A percentile compares a stretch with the other conserved stretches of the same genome.
These are phyloP conservation scores for Aspergillus heteromorphus DNA, from an alignment of 495 filamentous ascomycete genomes.

Conservation along the genomic window DNA sequence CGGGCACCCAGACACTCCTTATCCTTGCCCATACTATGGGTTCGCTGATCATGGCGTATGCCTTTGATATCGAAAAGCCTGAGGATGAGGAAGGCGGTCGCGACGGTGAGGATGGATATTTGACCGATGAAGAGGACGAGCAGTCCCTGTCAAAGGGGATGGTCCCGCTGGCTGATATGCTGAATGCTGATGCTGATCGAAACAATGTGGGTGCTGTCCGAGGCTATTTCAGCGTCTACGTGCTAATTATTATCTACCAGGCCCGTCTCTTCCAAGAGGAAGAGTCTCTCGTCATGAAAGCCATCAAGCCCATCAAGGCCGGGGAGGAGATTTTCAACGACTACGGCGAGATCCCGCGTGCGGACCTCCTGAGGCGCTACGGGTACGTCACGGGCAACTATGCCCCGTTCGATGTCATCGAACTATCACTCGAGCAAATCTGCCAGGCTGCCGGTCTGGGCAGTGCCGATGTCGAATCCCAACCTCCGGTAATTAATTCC, in stretches of 20 bases:
- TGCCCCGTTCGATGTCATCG: constrained; percentile 72
- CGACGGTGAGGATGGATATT: constrained; percentile 54
- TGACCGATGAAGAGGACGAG: constrained; percentile 65
- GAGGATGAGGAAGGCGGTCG: constrained; percentile 51
- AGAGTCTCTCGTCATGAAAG: constrained; percentile 57
- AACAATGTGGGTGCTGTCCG: constrained; percentile 55
- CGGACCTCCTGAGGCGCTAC: constrained; percentile 80
- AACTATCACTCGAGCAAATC: constrained; percentile 58
- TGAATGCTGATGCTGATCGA: constrained; percentile 84
- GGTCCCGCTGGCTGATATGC: constrained; percentile 87
- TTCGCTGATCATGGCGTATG: constrained; percentile 88
- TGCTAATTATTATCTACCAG: constrained; percentile 17
- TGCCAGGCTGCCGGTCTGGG: constrained; percentile 43
- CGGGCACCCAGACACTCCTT: constrained; percentile 49
- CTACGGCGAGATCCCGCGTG: constrained; percentile 76
- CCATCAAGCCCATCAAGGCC: constrained; percentile 56
- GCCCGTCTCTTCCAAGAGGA: constrained; percentile 69
- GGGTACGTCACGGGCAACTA: constrained; percentile 82
- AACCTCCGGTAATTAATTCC: constrained; percentile 36
- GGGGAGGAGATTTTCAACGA: constrained; percentile 89
- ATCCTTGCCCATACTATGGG: constrained; percentile 71
- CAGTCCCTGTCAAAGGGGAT: constrained; percentile 69
- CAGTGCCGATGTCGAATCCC: constrained; percentile 35
- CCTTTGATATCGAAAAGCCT: constrained; percentile 72
- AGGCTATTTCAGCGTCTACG: background rate